Conservation (phyloP, 805 yeast genomes). For the Candida chilensis region DNA sequence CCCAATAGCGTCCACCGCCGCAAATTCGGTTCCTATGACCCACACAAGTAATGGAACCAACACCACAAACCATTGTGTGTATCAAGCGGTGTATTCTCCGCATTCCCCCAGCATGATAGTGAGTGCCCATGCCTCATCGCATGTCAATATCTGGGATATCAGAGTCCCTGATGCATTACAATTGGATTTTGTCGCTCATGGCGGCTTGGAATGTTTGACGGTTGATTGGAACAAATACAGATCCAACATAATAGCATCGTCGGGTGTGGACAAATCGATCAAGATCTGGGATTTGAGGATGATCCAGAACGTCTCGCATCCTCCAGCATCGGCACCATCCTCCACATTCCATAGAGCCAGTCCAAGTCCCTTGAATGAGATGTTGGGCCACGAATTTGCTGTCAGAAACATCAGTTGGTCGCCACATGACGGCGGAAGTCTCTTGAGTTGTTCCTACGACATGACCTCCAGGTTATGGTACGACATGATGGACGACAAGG, state of each 20-base stretch:
- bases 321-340: conserved; percentile 21
- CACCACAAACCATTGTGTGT: conserved; percentile 52
- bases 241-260: conserved; percentile 71
- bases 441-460: conserved; percentile 79
- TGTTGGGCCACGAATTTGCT: conserved; percentile 85
- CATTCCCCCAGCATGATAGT: conserved; percentile 66
- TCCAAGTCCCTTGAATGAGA: conserved; percentile 66
- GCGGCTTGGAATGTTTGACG: conserved; percentile 70
- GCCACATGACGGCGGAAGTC: conserved; percentile 68
- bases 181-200: conserved; percentile 60
- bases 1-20: conserved; percentile 14
- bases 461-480: conserved; percentile 89
- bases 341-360: conserved; percentile 36
- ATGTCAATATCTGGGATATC: conserved; percentile 74
- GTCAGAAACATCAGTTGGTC: conserved; percentile 81
- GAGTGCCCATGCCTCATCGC: conserved; percentile 68
- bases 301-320: conserved; percentile 32
- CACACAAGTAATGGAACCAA: conserved; percentile 18
- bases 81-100: conserved; percentile 76
- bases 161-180: conserved; percentile 57
- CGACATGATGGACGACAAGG: conserved; percentile 56
- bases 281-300: conserved; percentile 85
- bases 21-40: conserved; percentile 22
- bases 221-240: conserved; percentile 91
- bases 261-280: conserved; percentile 84